Evolutionary conservation across 805 yeast species (phyloP), one percentile per base, ranked within the genome.

Genomic region (Ogataea corticis): DNA sequence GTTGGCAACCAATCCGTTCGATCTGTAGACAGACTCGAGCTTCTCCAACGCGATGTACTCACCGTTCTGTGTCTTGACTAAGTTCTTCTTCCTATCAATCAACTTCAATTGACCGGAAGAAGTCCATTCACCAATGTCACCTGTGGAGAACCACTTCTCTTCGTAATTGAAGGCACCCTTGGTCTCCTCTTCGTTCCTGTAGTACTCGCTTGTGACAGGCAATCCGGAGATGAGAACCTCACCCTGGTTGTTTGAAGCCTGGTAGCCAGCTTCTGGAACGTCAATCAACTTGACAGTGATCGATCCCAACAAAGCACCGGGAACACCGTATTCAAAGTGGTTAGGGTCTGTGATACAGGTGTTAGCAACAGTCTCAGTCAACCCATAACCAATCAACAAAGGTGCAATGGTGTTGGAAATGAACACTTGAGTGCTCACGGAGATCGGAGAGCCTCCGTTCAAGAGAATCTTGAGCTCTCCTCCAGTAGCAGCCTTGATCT

Each of bases 21-120:
- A 85, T 70, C 97, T 81, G 74, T 94, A 94, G 40, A 87, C 75
- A 10, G 96, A 78, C 71, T 94, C 99, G 55, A 94, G 73, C 70
- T 91, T 91, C 71, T 94, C 99, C 60, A 94, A 77, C 3, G 99
- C 99, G 67, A 94, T 88, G 69, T 94, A 94, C 73, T 94, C 99
- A 70, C 99, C 99, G 66, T 94, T 92, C 60, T 80, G 76, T 15
- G 99, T 94, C 77, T 94, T 94, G 58, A 94, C 96, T 68, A 94
- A 76, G 67, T 94, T 94, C 82, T 94, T 94, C 75, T 82, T 87
- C 66, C 99, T 86, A 71, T 94, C 99, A 65, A 94, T 87, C 50
- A 94, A 74, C 63, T 77, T 81, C 62, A 94, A 75, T 46, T 81
- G 83, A 54, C 98, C 98, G 53, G 74, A 76, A 21, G 80, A 49